Percentiles rank a stretch among this genome's conserved stretches.
These are phyloP conservation scores for Solanum etuberosum DNA, from an alignment of 257 asterid genomes.

Conservation along the genomic window DNA sequence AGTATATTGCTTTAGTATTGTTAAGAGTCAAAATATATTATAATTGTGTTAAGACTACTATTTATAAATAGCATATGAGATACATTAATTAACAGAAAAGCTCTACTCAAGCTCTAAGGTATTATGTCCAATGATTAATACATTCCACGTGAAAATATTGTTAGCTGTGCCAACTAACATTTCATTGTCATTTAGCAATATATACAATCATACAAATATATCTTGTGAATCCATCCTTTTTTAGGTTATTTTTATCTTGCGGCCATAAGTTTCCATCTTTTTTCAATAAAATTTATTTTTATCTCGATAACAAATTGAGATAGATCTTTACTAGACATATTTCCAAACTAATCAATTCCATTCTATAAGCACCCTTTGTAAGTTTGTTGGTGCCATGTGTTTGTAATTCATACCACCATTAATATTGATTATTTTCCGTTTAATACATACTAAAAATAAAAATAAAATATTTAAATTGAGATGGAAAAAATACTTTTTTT, in stretches of 20 bases:
- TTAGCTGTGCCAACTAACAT: neutral
- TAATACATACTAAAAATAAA: neutral
- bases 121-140: neutral
- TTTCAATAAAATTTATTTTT: too few relatives aligned
- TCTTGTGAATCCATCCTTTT: neutral
- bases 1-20: neutral
- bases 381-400: neutral
- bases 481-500: neutral
- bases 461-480: too few relatives aligned
- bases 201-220: too few relatives aligned
- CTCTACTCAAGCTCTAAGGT: neutral
- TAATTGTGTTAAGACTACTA: neutral
- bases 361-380: neutral
- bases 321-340: neutral
- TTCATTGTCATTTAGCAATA: too few relatives aligned
- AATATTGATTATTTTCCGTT: too few relatives aligned
- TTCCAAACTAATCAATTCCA: neutral
- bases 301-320: neutral
- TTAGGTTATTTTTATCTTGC: neutral
- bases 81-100: neutral
- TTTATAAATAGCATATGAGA: neutral
- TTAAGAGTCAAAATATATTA: neutral
- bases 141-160: too few relatives aligned
- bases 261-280: too few relatives aligned
- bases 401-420: neutral